Percentiles rank a stretch among this genome's conserved stretches.
Conservation (phyloP, 2,329 filamentous ascomycete genomes). For the Pseudocercospora macadamiae region DNA sequence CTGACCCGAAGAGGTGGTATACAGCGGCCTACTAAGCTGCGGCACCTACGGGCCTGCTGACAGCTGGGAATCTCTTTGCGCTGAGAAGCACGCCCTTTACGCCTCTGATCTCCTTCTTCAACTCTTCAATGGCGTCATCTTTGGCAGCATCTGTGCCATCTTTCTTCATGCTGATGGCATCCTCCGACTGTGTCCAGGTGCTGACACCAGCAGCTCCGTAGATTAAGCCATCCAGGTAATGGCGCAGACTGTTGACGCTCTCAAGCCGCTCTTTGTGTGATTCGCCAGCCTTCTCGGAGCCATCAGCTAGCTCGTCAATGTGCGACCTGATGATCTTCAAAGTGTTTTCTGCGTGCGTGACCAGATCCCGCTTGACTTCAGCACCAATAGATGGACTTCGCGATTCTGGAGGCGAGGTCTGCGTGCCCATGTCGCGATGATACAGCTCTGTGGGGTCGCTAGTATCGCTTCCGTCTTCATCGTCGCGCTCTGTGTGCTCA, state of each 20-base stretch:
- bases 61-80: conserved; percentile 65
- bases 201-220: conserved; percentile 40
- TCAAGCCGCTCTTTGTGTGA: conserved; percentile 57
- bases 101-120: conserved; percentile 74
- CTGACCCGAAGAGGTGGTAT: neutral
- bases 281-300: conserved; percentile 56
- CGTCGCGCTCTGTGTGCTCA: conserved; percentile 41
- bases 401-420: conserved; percentile 65
- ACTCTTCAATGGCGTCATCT: conserved; percentile 70
- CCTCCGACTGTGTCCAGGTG: conserved; percentile 37
- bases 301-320: conserved; percentile 53
- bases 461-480: conserved; percentile 53
- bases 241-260: conserved; percentile 57
- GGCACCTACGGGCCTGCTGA: conserved; percentile 15
- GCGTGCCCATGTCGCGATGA: conserved; percentile 78
- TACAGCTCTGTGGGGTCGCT: conserved; percentile 76
- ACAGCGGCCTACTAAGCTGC: conserved; percentile 8
- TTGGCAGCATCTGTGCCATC: conserved; percentile 47
- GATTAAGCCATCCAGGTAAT: conserved; percentile 66
- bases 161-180: conserved; percentile 38
- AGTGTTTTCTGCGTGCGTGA: conserved; percentile 30
- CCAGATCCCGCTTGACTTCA: conserved; percentile 28
- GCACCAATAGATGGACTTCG: conserved; percentile 34
- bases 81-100: conserved; percentile 79
- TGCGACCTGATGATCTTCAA: conserved; percentile 57